Base-by-base conservation (phyloP, 768 basidiomycete species). In the Termitomyces sp. region DNA sequence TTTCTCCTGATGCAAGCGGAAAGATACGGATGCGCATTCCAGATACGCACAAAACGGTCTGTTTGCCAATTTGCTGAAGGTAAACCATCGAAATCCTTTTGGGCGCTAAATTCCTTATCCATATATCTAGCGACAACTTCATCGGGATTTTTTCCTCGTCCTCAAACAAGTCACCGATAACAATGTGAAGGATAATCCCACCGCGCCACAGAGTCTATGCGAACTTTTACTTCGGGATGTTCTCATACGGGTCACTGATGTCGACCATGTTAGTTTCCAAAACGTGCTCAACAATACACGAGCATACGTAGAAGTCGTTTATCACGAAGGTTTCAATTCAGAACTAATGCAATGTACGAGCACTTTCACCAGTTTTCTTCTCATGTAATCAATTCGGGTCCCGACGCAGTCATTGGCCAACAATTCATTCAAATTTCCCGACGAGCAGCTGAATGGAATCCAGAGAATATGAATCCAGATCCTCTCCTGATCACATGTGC, bases 11-110 rank as follows among this genome's bases (percentile, higher is more conserved):
- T 42, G 15, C n/a, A 12, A 17, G 31, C n/a, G 5, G 20, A 31
- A 47, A 48, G n/a, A 10, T 12, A 63, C 32, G 60, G 11, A 63
- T 58, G n/a, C 42, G 60, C 34, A 60, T 31, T 31, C 45, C 64
- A 89, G 87, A 65, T 86, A 86, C 66, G 77, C 79, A 7, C 77
- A 77, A 50, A 82, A 78, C 59, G 89, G 88, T 6, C 72, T 91
- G 42, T 79, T 88, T 56, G 73, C 78, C 55, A 77, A 77, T 61
- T 64, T 91, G 6, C 80, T 87, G 68, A 87, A 84, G 77, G 89
- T 85, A 61, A 46, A 74, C 34, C 14, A 45, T 42, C 12, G 37
- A 14, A 56, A 17, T 34, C 47, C 10, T 47, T 14, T 38, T 5
- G 3, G 14, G 12, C 20, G 1, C 20, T 34, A 12, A 25, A 17